Conservation (phyloP, 2,329 filamentous ascomycete genomes). For the Thermoascus crustaceus region DNA sequence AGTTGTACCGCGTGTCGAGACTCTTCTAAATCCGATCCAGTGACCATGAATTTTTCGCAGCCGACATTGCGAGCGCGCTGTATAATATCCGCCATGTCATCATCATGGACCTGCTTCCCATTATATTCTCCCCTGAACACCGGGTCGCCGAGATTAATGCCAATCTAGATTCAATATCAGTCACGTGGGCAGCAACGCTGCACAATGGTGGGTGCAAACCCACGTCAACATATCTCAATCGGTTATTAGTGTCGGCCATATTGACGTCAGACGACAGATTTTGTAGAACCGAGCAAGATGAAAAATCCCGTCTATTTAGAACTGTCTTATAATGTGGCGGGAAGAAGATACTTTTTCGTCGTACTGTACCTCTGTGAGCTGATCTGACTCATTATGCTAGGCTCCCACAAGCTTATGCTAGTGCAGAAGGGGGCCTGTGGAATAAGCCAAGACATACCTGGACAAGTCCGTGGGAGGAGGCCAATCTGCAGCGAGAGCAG, state of each 20-base stretch:
- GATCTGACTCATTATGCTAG: too few species aligned
- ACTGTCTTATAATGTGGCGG: not conserved
- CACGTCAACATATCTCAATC: slow-evolving; percentile 42
- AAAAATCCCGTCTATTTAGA: slow-evolving; percentile 7
- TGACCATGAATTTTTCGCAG: slow-evolving; percentile 85
- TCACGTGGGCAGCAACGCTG: not conserved
- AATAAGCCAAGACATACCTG: too few species aligned
- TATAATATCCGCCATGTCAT: slow-evolving; percentile 56
- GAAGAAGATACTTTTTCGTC: not conserved
- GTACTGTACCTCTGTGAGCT: too few species aligned
- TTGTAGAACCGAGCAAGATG: slow-evolving; percentile 4
- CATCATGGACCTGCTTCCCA: slow-evolving; percentile 55
- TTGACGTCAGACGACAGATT: slow-evolving; percentile 9
- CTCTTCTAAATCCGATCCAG: slow-evolving; percentile 76
- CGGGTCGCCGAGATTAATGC: slow-evolving; percentile 91
- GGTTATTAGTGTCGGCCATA: slow-evolving; percentile 27
- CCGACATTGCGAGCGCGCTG: slow-evolving; percentile 68
- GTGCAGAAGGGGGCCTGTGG: too few species aligned
- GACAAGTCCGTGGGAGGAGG: too few species aligned
- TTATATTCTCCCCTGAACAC: slow-evolving; percentile 82
- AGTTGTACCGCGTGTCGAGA: slow-evolving; percentile 67
- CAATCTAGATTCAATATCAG: slow-evolving; percentile 49
- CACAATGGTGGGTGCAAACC: slow-evolving; percentile 14
- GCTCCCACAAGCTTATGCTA: too few species aligned
- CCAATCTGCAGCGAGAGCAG: too few species aligned